These are phyloP conservation scores for Quercus parvula DNA, from an alignment of 306 rosid genomes.

Conservation along the genomic window DNA sequence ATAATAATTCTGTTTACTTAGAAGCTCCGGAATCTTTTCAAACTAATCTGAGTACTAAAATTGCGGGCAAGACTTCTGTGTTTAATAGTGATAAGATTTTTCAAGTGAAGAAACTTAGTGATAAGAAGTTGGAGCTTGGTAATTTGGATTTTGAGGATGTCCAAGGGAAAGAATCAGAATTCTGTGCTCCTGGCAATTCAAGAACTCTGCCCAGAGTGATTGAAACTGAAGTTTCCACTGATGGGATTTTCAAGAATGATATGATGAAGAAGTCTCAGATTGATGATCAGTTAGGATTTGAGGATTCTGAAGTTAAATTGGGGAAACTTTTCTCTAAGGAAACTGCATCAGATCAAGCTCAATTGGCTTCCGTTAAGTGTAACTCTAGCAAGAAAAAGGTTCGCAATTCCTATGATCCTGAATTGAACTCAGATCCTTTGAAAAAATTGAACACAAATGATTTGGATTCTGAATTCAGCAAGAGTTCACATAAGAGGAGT, in stretches of 20 bases:
- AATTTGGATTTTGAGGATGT: conserved; percentile 26
- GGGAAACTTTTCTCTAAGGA: conserved; percentile 33
- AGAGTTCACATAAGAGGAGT: conserved; percentile 44
- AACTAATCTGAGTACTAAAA: conserved; percentile 28
- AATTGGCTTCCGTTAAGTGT: conserved; percentile 27
- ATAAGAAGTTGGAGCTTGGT: conserved; percentile 23
- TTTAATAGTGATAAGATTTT: not conserved
- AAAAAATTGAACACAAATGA: conserved; percentile 20
- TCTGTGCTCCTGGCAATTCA: conserved; percentile 16
- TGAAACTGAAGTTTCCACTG: conserved; percentile 20
- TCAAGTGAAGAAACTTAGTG: conserved; percentile 30
- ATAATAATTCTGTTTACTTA: conserved; percentile 45
- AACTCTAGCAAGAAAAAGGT: conserved; percentile 43
- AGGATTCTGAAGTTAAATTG: conserved; percentile 29
- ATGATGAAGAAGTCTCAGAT: conserved; percentile 25
- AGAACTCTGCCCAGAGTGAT: conserved; percentile 20
- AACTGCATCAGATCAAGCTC: conserved; percentile 32
- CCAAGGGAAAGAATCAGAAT: conserved; percentile 24
- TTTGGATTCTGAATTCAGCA: conserved; percentile 36
- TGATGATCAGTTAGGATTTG: conserved; percentile 25
- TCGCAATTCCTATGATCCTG: conserved; percentile 16
- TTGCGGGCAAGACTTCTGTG: conserved; percentile 17
- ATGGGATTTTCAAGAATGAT: conserved; percentile 30
- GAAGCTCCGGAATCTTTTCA: conserved; percentile 42
- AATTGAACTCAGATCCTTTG: conserved; percentile 26